Conservation (phyloP, 805 yeast genomes). For the Teunomyces lycoperdinae region DNA sequence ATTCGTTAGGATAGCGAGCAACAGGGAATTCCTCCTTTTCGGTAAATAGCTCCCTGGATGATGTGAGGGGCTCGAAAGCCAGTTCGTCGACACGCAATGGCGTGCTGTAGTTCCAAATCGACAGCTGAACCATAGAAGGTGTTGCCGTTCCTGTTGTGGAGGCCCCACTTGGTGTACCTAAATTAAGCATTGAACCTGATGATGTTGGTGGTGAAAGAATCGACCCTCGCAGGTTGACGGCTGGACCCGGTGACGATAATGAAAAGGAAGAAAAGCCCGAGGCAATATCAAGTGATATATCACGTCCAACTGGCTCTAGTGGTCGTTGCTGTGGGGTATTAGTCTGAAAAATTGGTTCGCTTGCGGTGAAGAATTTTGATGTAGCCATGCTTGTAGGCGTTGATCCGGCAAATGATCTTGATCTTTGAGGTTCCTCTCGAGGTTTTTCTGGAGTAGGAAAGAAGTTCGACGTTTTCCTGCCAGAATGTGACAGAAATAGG, state of each 20-base stretch:
- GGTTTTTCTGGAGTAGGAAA: constrained; percentile 7
- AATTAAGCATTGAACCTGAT: not conserved
- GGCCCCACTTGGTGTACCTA: constrained; percentile 5
- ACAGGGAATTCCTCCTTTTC: not conserved
- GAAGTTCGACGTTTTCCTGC: constrained; percentile 15
- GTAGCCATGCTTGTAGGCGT: not conserved
- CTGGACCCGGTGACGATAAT: not conserved
- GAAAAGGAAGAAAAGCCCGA: not conserved
- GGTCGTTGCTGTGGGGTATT: not conserved
- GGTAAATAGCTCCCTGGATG: not conserved
- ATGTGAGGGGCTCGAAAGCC: not conserved
- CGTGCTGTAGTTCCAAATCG: constrained; percentile 11
- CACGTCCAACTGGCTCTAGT: not conserved
- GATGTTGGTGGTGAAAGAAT: not conserved
- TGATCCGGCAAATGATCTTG: not conserved
- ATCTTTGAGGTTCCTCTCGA: not conserved
- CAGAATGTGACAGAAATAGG: constrained; percentile 3
- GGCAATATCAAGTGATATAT: not conserved
- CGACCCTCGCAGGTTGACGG: not conserved
- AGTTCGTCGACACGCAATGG: not conserved
- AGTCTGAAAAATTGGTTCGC: constrained; percentile 1
- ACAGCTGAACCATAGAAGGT: constrained; percentile 5
- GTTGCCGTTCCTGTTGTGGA: constrained; percentile 9
- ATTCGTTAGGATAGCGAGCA: not conserved
- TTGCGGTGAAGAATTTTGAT: constrained; percentile 5